phyloP scores from a whole-genome alignment of 2,329 filamentous ascomycete species.

The Nemania bipapillata region DNA sequence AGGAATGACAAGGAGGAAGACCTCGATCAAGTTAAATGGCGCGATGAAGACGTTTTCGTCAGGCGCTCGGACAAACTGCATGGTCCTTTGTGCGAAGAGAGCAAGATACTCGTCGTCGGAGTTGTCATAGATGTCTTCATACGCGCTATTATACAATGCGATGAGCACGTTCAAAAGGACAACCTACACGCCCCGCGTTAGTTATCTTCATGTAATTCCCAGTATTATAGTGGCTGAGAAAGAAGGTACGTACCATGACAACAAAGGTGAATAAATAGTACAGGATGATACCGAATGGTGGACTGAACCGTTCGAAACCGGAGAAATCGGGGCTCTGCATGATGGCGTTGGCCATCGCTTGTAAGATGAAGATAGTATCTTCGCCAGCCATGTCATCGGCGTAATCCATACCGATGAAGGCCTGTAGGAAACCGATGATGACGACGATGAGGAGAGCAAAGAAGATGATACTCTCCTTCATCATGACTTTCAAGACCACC shows the following conservation, averaged over 20 bases:
- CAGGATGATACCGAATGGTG: constrained; percentile 91
- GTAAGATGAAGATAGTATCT: constrained; percentile 78
- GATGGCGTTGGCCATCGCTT: constrained; percentile 87
- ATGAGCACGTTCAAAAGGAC: constrained; percentile 95
- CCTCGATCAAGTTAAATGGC: constrained; percentile 92
- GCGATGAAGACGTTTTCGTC: constrained; percentile 99
- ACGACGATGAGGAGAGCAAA: constrained; percentile 90
- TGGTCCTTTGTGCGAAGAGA: constrained; percentile 90
- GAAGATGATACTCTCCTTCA: constrained; percentile 94
- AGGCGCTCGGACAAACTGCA: constrained; percentile 95
- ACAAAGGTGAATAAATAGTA: constrained; percentile 99
- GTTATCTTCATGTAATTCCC: too few species aligned
- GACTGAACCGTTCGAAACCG: constrained; percentile 89
- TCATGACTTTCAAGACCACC: constrained; percentile 94
- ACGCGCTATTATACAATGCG: constrained; percentile 94
- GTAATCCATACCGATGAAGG: constrained; percentile 90
- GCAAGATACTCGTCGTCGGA: constrained; percentile 96
- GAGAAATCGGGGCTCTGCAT: constrained; percentile 92
- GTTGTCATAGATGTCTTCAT: constrained; percentile 93
- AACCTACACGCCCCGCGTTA: constrained; percentile 51
- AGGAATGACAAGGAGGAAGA: constrained; percentile 79
- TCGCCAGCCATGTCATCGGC: constrained; percentile 76
- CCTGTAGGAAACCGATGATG: constrained; percentile 87
- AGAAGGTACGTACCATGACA: constrained; percentile 75
- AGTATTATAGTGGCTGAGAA: too few species aligned